Evolutionary conservation across 768 basidiomycete species (phyloP).

Genomic region (Gloeopeniophorella convolvens): DNA sequence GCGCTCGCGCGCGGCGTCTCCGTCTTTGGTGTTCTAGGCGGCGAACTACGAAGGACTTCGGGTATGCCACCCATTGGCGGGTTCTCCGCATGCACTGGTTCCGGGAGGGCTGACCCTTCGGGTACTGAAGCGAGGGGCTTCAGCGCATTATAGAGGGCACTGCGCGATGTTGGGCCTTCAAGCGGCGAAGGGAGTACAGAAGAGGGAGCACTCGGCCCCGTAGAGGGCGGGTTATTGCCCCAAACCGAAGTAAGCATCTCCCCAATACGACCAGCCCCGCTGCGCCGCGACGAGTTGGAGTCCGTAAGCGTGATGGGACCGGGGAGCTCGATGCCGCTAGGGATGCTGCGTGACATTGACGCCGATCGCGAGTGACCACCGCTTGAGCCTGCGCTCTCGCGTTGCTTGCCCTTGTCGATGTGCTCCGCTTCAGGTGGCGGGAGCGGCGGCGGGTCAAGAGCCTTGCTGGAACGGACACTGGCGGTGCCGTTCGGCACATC

Average conservation of each 20-base stretch:
- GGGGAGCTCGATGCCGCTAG: conserved; percentile 29
- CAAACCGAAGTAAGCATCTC: conserved; percentile 43
- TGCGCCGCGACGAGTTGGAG: conserved; percentile 31
- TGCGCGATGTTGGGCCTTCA: conserved; percentile 25
- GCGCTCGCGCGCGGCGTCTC: conserved; percentile 16
- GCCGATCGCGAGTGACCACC: conserved; percentile 2
- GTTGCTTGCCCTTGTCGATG: conserved; percentile 25
- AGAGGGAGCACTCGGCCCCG: conserved; percentile 12
- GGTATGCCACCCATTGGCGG: neutral
- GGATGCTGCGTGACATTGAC: conserved; percentile 19
- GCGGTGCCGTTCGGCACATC: conserved; percentile 24
- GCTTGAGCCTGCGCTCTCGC: conserved; percentile 20
- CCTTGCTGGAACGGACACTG: conserved; percentile 3
- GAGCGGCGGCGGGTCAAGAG: conserved; percentile 23
- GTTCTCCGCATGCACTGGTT: conserved; percentile 4
- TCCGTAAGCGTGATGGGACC: conserved; percentile 27
- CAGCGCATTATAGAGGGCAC: conserved; percentile 24
- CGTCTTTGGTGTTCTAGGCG: conserved; percentile 17
- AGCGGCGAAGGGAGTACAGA: conserved; percentile 23
- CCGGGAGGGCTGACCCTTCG: conserved; percentile 16
- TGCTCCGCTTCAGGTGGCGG: conserved; percentile 15
- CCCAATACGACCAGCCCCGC: conserved; percentile 34
- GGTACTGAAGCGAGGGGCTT: conserved; percentile 20
- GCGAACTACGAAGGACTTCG: conserved; percentile 10
- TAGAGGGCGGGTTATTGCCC: conserved; percentile 29